These are phyloP conservation scores for Biscogniauxia sp. DNA, from an alignment of 2,329 filamentous ascomycete genomes.

Conservation along the genomic window DNA sequence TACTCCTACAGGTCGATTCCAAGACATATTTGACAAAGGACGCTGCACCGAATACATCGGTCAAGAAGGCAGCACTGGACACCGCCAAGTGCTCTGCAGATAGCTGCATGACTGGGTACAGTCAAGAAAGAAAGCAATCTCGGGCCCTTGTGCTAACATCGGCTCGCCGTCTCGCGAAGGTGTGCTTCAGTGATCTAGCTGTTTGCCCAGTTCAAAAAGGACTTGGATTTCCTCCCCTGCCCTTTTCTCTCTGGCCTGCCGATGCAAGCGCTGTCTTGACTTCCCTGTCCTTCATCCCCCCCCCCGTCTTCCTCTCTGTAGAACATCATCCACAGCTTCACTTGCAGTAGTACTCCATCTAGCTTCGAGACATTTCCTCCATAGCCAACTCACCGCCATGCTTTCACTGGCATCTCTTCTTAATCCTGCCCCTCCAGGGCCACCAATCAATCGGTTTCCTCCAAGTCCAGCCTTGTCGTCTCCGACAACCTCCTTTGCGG, in stretches of 20 bases:
- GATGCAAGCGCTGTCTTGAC: constrained; percentile 37
- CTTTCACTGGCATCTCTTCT: constrained; percentile 64
- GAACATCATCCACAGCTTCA: constrained; percentile 22
- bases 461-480: constrained; percentile 40
- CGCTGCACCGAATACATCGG: constrained; percentile 42
- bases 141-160: constrained; percentile 37
- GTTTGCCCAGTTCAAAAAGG: constrained; percentile 39
- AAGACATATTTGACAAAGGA: constrained; percentile 50
- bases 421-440: constrained; percentile 55
- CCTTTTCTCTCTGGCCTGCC: constrained; percentile 20
- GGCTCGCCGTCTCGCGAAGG: constrained; percentile 33
- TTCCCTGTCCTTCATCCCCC: constrained; percentile 24
- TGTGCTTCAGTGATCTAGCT: constrained; percentile 33
- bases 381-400: constrained; percentile 47
- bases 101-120: constrained; percentile 39
- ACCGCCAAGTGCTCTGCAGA: constrained; percentile 37
- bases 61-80: constrained; percentile 33
- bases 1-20: constrained; percentile 46
- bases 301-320: constrained; percentile 27
- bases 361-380: constrained; percentile 38
- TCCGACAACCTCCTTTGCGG: constrained; percentile 33
- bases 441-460: constrained; percentile 41
- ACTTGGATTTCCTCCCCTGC: constrained; percentile 32
- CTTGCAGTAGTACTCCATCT: constrained; percentile 33
- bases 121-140: constrained; percentile 38